Evolutionary conservation across 1,284 basidiomycete species (phyloP).

Genomic region (Tilletiopsis washingtonensis): DNA sequence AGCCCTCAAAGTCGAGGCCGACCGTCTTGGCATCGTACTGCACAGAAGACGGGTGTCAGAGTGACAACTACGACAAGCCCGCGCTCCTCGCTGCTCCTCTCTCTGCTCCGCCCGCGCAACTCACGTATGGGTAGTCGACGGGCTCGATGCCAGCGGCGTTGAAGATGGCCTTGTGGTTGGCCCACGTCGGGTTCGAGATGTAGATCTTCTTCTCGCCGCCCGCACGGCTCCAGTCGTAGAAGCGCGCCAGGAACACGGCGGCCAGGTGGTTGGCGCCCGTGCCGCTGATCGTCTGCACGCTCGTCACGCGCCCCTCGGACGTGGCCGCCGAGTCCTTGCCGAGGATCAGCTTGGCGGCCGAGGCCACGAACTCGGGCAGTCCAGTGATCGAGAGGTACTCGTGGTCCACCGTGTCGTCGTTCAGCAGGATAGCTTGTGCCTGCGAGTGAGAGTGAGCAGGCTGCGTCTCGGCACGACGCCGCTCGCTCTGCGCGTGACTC

Average conservation of each 20-base stretch:
- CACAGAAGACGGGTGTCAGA: too few relatives aligned
- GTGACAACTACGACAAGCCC: not conserved
- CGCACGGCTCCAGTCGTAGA: slow-evolving; percentile 58
- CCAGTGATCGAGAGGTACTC: slow-evolving; percentile 91
- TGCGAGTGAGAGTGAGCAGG: slow-evolving; percentile 38
- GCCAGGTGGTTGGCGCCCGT: slow-evolving; percentile 93
- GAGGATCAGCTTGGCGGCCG: slow-evolving; percentile 73
- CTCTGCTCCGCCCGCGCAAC: not conserved
- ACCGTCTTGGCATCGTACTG: slow-evolving; percentile 80
- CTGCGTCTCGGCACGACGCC: not conserved
- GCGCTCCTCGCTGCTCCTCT: not conserved
- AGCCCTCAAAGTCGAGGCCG: slow-evolving; percentile 71
- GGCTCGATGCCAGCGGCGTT: slow-evolving; percentile 72
- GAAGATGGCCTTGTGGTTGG: slow-evolving; percentile 85
- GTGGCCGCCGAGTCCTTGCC: slow-evolving; percentile 66
- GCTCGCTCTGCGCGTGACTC: not conserved
- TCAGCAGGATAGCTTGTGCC: slow-evolving; percentile 67
- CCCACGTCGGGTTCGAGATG: slow-evolving; percentile 89
- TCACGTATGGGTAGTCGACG: slow-evolving; percentile 67
- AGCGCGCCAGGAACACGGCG: slow-evolving; percentile 75
- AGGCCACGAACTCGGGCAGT: slow-evolving; percentile 67
- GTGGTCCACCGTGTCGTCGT: slow-evolving; percentile 70
- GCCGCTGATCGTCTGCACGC: slow-evolving; percentile 69
- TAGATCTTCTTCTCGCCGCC: slow-evolving; percentile 55
- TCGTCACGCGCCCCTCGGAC: slow-evolving; percentile 53